A percentile compares a stretch with the other conserved stretches of the same genome.
phyloP scores from a whole-genome alignment of 345 rosid genomes.

The Geranium rotundifolium region DNA sequence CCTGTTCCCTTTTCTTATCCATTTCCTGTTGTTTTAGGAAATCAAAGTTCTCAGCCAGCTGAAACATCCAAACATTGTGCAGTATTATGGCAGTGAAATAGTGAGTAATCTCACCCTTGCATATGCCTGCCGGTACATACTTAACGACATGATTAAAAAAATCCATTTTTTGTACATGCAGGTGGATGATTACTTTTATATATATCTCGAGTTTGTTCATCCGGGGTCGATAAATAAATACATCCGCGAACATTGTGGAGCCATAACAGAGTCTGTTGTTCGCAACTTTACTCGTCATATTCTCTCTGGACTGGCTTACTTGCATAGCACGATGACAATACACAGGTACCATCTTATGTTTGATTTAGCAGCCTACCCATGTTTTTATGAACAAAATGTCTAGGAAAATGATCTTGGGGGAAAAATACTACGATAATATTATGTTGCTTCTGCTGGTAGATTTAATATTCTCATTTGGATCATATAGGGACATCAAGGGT shows the following conservation, averaged over 20 bases:
- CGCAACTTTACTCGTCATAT: conserved; percentile 94
- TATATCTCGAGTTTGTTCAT: conserved; percentile 88
- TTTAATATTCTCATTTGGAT: conserved; percentile 6
- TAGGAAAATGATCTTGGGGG: no score
- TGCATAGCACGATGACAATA: conserved; percentile 80
- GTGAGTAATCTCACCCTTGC: conserved; percentile 37
- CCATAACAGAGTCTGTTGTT: conserved; percentile 83
- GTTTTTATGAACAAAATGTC: no score
- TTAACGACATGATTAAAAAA: conserved; percentile 3
- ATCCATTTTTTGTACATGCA: conserved; percentile 16
- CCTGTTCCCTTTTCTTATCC: conserved; percentile 6
- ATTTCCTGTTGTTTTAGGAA: conserved; percentile 41
- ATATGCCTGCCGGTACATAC: conserved; percentile 2
- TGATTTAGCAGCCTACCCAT: background rate
- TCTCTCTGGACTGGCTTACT: conserved; percentile 76
- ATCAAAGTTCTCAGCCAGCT: conserved; percentile 84
- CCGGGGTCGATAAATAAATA: conserved; percentile 93
- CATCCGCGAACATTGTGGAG: conserved; percentile 76
- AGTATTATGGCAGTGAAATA: conserved; percentile 93
- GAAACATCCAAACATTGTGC: conserved; percentile 94
- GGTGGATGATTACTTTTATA: conserved; percentile 77
- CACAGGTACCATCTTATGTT: conserved; percentile 47
- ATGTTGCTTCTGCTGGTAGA: no score
- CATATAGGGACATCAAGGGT: conserved; percentile 86
- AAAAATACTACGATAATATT: no score